phyloP scores from a whole-genome alignment of 2,329 filamentous ascomycete genomes.

The Boeremia lycopersici region DNA sequence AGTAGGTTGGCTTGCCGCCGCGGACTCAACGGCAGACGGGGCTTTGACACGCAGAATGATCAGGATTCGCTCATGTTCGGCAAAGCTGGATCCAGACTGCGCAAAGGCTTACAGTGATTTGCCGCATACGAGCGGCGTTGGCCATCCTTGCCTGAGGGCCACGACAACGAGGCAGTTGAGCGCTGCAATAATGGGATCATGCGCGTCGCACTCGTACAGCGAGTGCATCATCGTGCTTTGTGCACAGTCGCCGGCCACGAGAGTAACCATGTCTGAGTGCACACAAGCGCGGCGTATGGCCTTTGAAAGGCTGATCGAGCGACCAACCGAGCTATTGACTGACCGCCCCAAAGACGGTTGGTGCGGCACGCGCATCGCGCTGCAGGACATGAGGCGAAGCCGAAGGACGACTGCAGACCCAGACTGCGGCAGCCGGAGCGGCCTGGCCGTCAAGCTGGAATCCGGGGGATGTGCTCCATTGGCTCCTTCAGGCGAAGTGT shows the following conservation, averaged over 20 bases:
- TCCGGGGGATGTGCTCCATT: conserved; percentile 16
- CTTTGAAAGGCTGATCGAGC: background rate
- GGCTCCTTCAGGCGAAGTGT: background rate
- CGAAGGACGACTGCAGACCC: conserved; percentile 4
- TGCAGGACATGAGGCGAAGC: conserved; percentile 7
- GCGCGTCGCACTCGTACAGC: background rate
- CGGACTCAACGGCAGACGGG: conserved; percentile 13
- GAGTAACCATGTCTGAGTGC: background rate
- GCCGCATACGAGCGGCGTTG: conserved; percentile 7
- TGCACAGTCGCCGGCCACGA: background rate
- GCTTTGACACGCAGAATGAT: conserved; percentile 15
- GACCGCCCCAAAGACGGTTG: conserved; percentile 3
- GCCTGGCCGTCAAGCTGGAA: conserved; percentile 13
- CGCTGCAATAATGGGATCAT: background rate
- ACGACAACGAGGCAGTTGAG: background rate
- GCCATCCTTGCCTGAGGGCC: background rate
- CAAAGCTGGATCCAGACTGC: conserved; percentile 16
- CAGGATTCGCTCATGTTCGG: conserved; percentile 19
- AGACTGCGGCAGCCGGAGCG: conserved; percentile 8
- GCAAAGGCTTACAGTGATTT: conserved; percentile 11
- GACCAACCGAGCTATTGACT: background rate
- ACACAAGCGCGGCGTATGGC: conserved; percentile 2
- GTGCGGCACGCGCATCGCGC: conserved; percentile 1
- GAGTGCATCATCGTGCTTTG: background rate
- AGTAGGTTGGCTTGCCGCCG: conserved; percentile 21